A percentile compares a stretch with the other conserved stretches of the same genome.
phyloP scores from a whole-genome alignment of 352 stramenopile species.

The Blastocystis sp. region DNA sequence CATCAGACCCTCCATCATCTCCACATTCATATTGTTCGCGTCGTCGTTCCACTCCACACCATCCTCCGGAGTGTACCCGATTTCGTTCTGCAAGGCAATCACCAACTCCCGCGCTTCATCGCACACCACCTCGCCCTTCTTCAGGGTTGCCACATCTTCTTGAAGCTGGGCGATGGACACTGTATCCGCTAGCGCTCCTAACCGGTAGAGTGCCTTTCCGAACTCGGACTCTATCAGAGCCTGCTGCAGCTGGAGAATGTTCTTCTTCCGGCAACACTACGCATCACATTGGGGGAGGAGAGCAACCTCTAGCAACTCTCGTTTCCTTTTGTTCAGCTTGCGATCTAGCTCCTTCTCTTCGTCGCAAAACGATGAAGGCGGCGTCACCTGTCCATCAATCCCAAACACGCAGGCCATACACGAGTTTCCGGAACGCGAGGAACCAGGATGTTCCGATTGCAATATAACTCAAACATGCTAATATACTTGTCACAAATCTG shows the following conservation, averaged over 20 bases:
- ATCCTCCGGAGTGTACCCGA: background rate
- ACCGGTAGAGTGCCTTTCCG: background rate
- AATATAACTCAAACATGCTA: constrained; percentile 66
- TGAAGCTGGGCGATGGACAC: constrained; percentile 15
- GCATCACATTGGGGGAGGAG: background rate
- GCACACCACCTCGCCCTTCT: background rate
- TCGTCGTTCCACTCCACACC: background rate
- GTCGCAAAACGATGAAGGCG: constrained; percentile 1
- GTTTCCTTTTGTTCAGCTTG: constrained; percentile 52
- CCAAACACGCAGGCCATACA: background rate
- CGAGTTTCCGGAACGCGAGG: background rate
- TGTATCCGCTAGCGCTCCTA: constrained; percentile 10
- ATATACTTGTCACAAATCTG: constrained; percentile 63
- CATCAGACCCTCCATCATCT: constrained; percentile 69
- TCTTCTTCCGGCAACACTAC: constrained; percentile 64
- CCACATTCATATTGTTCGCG: background rate
- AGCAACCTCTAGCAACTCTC: constrained; percentile 32
- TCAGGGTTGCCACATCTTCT: constrained; percentile 30
- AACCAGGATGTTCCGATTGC: constrained; percentile 36
- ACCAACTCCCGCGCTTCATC: constrained; percentile 3
- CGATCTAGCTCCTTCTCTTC: constrained; percentile 51
- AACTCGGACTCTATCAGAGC: constrained; percentile 51
- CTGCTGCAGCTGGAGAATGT: constrained; percentile 63
- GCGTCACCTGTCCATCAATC: background rate
- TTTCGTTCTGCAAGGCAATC: background rate